A percentile compares a stretch with the other conserved stretches of the same genome.
Conservation (phyloP, 345 rosid genomes). For the Aquilaria malaccensis region DNA sequence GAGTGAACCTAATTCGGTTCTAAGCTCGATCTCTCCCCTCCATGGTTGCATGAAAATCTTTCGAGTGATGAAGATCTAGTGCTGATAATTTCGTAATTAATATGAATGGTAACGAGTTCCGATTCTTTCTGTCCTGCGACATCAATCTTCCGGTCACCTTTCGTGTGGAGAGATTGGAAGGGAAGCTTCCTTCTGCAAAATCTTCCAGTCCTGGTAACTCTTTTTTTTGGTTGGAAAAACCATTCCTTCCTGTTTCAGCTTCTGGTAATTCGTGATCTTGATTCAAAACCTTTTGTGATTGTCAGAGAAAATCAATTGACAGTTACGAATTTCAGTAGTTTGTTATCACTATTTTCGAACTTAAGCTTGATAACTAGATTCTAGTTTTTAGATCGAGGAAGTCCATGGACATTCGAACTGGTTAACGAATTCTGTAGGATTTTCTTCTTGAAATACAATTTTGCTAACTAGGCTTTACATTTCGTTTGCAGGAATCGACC, state of each 20-base stretch:
- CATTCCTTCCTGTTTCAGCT: too few relatives aligned
- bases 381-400: too few relatives aligned
- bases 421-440: not conserved
- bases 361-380: too few relatives aligned
- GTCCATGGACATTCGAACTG: too few relatives aligned
- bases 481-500: slow-evolving; percentile 33
- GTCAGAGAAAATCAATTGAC: too few relatives aligned
- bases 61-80: slow-evolving; percentile 5
- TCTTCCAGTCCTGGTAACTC: slow-evolving; percentile 45
- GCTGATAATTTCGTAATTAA: slow-evolving; percentile 5
- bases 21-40: too few relatives aligned
- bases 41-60: not conserved
- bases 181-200: slow-evolving; percentile 44
- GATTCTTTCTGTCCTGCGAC: slow-evolving; percentile 95
- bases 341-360: too few relatives aligned
- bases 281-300: too few relatives aligned
- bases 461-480: not conserved
- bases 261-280: too few relatives aligned
- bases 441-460: not conserved
- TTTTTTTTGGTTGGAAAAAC: not conserved
- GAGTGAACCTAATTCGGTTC: too few relatives aligned
- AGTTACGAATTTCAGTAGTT: too few relatives aligned
- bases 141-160: slow-evolving; percentile 88
- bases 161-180: slow-evolving; percentile 85
- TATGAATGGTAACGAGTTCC: slow-evolving; percentile 87